Evolutionary conservation across 2,329 filamentous ascomycete species (phyloP).

Genomic region (Dactylellina leptospora): DNA sequence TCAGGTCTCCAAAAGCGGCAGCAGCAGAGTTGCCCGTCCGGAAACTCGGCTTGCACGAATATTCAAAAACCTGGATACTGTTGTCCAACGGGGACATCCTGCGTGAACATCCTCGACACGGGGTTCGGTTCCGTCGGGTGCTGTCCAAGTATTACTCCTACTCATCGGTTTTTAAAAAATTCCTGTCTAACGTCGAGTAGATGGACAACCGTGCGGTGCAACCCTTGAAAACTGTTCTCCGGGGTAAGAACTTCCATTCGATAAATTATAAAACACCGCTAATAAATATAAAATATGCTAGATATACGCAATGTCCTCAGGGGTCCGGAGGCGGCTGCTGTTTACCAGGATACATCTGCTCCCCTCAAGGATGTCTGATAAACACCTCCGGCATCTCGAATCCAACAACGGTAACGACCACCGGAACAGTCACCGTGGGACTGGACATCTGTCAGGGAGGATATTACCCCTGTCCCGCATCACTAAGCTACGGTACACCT

Average conservation of each 20-base stretch:
- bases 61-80: conserved; percentile 77
- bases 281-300: too few relatives aligned
- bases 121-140: conserved; percentile 76
- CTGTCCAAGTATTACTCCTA: conserved; percentile 66
- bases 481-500: conserved; percentile 34
- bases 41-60: conserved; percentile 71
- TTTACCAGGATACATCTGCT: conserved; percentile 47
- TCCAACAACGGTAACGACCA: conserved; percentile 7
- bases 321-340: conserved; percentile 41
- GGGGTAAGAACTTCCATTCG: conserved; percentile 16
- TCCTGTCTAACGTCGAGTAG: background rate
- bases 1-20: conserved; percentile 62
- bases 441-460: conserved; percentile 39
- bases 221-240: conserved; percentile 28
- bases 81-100: conserved; percentile 73
- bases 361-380: conserved; percentile 41
- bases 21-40: conserved; percentile 69
- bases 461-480: conserved; percentile 39
- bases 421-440: conserved; percentile 26
- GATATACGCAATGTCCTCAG: conserved; percentile 39
- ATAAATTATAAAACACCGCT: background rate
- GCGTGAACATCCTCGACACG: conserved; percentile 71
- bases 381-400: conserved; percentile 16
- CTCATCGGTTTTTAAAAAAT: background rate
- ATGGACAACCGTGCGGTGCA: conserved; percentile 30